Evolutionary conservation across 2,329 filamentous ascomycete genomes (phyloP), one percentile per base, ranked within the genome.

Genomic region (Coniella vitis): DNA sequence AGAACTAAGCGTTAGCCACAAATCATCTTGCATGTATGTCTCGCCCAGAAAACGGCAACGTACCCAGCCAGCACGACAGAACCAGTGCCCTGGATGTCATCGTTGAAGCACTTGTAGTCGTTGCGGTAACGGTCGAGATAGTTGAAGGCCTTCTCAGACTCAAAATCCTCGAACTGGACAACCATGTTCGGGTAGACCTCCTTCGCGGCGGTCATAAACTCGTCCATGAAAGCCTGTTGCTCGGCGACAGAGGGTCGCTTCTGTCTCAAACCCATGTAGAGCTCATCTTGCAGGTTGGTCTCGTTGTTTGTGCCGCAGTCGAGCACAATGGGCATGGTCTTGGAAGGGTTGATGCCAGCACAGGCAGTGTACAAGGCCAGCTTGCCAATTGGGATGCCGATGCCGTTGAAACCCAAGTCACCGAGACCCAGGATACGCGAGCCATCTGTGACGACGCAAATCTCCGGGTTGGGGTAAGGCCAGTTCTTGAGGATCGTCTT

Each of bases 111-210:
- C 68, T 87, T 90, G 75, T 95, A 91, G 56, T 76, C 79, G 65
- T 90, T 76, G 59, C 88, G 86, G 72, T 97, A 97, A 53, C 89
- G 82, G 65, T 93, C 86, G 36, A 97, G 79, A 61, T 94, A 91
- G 55, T 87, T 86, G 79, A 97, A 98, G 40, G 93, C 91, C 69
- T 83, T 83, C 58, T 81, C 77, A 62, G 91, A 95, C 75, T 97
- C 95, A 69, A 95, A 97, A 64, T 97, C 93, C 67, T 97, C 91
- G 60, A 95, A 97, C 66, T 97, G 93, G 55, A 97, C 87, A 39
- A 84, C 68, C 80, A 77, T 84, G 13, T 76, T 69, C 22, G 78
- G 79, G 66, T 71, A 82, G 25, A 83, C 78, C 29, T 95, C 89
- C 49, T 84, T 86, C 53, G 88, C 79, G 49, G 93, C 91, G 61